Percentiles rank a stretch among this genome's conserved stretches.
Conservation (phyloP, 495 filamentous ascomycete genomes). For the Penicillium malachiteum region DNA sequence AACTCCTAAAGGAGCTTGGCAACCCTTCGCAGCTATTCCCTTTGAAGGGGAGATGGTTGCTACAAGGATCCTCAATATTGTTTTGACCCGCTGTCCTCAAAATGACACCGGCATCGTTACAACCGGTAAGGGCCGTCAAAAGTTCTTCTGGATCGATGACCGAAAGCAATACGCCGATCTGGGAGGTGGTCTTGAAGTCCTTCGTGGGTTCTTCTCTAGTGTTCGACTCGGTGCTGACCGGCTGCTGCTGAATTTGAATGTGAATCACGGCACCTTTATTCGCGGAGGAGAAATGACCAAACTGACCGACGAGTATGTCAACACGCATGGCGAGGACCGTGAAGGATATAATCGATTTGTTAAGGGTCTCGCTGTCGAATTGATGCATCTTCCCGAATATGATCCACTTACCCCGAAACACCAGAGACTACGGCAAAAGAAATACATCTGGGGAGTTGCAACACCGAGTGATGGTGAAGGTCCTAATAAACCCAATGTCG, state of each 20-base stretch:
- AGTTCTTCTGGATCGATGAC: slow-evolving; percentile 22
- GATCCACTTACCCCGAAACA: no score
- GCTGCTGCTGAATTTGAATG: slow-evolving; percentile 51
- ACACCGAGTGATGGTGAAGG: slow-evolving; percentile 3
- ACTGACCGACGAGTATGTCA: slow-evolving; percentile 20
- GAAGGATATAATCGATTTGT: slow-evolving; percentile 8
- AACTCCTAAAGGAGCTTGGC: neutral
- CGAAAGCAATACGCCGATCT: slow-evolving; percentile 21
- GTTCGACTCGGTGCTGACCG: slow-evolving; percentile 39
- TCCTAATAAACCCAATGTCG: no score
- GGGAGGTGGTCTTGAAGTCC: slow-evolving; percentile 36
- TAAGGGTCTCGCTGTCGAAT: slow-evolving; percentile 9
- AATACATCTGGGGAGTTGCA: slow-evolving; percentile 14
- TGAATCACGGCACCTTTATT: slow-evolving; percentile 46
- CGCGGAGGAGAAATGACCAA: slow-evolving; percentile 20
- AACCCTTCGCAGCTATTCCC: neutral
- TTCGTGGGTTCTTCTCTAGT: slow-evolving; percentile 49
- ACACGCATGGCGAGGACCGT: neutral
- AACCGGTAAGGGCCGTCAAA: slow-evolving; percentile 14
- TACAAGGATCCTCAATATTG: slow-evolving; percentile 49
- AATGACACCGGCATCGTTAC: slow-evolving; percentile 11
- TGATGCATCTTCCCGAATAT: slow-evolving; percentile 7
- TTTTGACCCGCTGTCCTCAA: slow-evolving; percentile 21
- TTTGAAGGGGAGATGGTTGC: slow-evolving; percentile 8
- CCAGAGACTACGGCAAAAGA: neutral